phyloP scores from a whole-genome alignment of 192 early-diverging fungal species.

The Linnemannia exigua region DNA sequence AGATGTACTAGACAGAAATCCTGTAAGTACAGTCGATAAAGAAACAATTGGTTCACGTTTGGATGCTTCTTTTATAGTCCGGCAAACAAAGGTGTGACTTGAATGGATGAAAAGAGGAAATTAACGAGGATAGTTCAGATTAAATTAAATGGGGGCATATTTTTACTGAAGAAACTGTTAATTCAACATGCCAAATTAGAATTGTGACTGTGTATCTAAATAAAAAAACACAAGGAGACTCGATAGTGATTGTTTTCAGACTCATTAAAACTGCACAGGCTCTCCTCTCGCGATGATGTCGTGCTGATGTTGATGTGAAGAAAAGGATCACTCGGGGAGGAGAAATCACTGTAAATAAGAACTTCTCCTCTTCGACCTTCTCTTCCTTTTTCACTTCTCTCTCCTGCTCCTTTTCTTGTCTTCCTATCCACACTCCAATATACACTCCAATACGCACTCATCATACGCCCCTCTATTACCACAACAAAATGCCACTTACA shows the following conservation, averaged over 20 bases:
- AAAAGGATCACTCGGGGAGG: no score
- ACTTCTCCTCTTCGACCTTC: background rate
- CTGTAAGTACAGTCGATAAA: slow-evolving; percentile 56
- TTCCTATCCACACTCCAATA: background rate
- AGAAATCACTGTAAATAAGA: no score
- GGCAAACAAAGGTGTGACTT: background rate
- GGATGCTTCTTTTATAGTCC: slow-evolving; percentile 16
- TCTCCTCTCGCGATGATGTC: no score
- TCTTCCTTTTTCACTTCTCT: background rate
- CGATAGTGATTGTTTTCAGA: no score
- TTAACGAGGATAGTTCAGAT: background rate
- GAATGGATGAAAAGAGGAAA: no score
- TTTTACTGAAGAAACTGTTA: no score
- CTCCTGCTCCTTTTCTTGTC: background rate
- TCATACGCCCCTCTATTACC: background rate
- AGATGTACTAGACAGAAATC: slow-evolving; percentile 61
- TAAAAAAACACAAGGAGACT: no score
- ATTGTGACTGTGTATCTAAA: no score
- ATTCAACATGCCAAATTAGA: no score
- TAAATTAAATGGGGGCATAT: no score
- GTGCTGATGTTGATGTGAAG: no score
- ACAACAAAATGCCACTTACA: background rate
- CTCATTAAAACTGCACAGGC: no score
- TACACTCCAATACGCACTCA: background rate
- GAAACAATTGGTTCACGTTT: slow-evolving; percentile 15